Base-by-base conservation (phyloP, 306 rosid species). In the Fragaria vesca region DNA sequence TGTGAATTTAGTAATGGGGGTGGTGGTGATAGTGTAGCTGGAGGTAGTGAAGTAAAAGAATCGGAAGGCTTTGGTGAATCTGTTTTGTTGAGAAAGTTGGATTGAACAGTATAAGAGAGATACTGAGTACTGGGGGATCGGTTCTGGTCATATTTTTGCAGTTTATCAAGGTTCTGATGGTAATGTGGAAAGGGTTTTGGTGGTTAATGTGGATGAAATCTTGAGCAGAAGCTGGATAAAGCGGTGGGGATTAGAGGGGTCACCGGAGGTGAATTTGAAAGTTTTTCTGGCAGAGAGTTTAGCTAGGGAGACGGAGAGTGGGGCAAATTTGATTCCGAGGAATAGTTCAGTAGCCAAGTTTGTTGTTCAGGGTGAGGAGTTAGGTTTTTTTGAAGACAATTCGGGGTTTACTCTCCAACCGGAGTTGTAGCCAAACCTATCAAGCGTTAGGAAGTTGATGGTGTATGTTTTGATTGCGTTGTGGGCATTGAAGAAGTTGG, bases 291-390 rank as follows among this genome's bases (percentile, higher is more conserved):
- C 97, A 1, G 81, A 77, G 79, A 86, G 73, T 77, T 69, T 95
- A 66, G 97, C 97, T 34, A 85, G 78, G 83, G 93, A 91, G 79
- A 88, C 91, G 93, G 97, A 89, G 89, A 82, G 50, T 69, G 96
- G 97, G 77, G 82, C 73, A 10, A 79, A 80, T 87, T 97, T 85
- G 84, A 89, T 95, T 86, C 82, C 89, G 2, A 89, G 86, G 87
- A 86, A 92, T 85, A 88, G 97, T 86, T 88, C 97, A 16, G 90
- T 92, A 21, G 90, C 93, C 32, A 92, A 87, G 83, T 91, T 95
- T 82, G 85, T 89, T 70, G 84, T 88, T 78, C 83, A 88, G 83
- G 93, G 89, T 74, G 82, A 78, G 80, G 85, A 82, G 65, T 76
- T 89, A 74, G 86, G 89, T 81, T 79, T 89, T 58, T 74, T 82